Percentiles rank a stretch among this genome's conserved stretches.
Conservation (phyloP, 495 filamentous ascomycete genomes). For the Penicillium robsamsonii region DNA sequence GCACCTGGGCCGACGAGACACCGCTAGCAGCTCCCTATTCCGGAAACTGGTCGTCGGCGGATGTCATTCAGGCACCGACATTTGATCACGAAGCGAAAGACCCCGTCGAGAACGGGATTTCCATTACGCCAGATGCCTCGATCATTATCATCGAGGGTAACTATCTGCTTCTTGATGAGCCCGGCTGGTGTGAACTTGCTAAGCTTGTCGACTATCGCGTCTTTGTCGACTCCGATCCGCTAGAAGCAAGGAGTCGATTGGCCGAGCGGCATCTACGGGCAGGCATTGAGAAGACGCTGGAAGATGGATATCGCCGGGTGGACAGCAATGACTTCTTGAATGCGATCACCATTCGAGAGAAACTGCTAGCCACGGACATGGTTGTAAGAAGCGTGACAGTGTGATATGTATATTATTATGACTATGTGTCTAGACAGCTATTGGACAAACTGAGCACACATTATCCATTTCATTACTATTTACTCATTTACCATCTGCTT, state of each 20-base stretch:
- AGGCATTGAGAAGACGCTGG: slow-evolving; percentile 41
- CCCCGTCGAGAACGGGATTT: slow-evolving; percentile 36
- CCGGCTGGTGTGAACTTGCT: slow-evolving; percentile 29
- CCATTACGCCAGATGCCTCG: slow-evolving; percentile 29
- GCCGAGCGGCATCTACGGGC: slow-evolving; percentile 37
- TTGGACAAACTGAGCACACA: background rate
- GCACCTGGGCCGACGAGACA: slow-evolving; percentile 24
- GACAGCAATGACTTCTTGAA: slow-evolving; percentile 46
- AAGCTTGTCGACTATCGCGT: slow-evolving; percentile 31
- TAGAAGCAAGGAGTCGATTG: slow-evolving; percentile 33
- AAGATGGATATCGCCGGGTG: slow-evolving; percentile 37
- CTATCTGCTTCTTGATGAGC: slow-evolving; percentile 35
- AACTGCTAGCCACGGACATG: slow-evolving; percentile 29
- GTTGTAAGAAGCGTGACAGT: slow-evolving; percentile 28
- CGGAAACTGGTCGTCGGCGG: slow-evolving; percentile 1
- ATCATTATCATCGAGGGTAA: slow-evolving; percentile 44
- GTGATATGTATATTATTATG: background rate
- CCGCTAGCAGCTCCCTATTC: slow-evolving; percentile 15
- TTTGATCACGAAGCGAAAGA: slow-evolving; percentile 44
- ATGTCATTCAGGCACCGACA: slow-evolving; percentile 30
- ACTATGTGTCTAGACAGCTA: background rate
- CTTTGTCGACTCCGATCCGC: slow-evolving; percentile 39
- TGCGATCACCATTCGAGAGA: slow-evolving; percentile 29
- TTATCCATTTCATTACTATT: background rate
- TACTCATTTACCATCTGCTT: slow-evolving; percentile 59